Conservation (phyloP, 2,329 filamentous ascomycete genomes). For the Fusarium torreyae region DNA sequence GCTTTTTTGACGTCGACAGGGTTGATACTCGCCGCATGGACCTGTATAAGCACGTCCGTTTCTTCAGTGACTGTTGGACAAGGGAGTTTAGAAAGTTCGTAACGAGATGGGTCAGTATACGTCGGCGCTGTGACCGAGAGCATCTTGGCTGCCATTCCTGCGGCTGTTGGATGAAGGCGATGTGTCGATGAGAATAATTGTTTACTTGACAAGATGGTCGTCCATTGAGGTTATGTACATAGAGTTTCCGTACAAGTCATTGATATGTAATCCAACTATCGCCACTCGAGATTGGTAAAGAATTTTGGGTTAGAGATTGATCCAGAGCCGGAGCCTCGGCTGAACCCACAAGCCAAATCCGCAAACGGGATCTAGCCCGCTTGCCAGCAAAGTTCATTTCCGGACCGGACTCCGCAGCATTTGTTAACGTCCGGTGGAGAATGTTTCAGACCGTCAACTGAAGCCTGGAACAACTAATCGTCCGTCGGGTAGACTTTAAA, state of each 20-base stretch:
- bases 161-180: not conserved
- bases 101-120: not conserved
- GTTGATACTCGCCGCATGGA: not conserved
- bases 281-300: not conserved
- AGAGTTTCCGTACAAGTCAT: not conserved
- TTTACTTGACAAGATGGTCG: not conserved
- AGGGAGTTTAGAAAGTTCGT: accelerated
- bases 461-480: not conserved
- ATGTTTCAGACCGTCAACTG: too few species aligned
- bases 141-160: not conserved
- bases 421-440: too few species aligned
- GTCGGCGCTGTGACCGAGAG: not conserved
- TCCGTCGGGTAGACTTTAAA: not conserved
- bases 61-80: not conserved
- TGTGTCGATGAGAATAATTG: not conserved
- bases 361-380: not conserved
- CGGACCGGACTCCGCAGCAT: not conserved
- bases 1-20: slow-evolving; percentile 3
- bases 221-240: not conserved
- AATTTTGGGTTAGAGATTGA: not conserved
- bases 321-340: not conserved
- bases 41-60: not conserved
- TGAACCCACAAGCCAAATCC: not conserved
- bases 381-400: not conserved
- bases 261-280: too few species aligned